phyloP scores from a whole-genome alignment of 2,329 filamentous ascomycete genomes.

The Ophiostoma quercus region DNA sequence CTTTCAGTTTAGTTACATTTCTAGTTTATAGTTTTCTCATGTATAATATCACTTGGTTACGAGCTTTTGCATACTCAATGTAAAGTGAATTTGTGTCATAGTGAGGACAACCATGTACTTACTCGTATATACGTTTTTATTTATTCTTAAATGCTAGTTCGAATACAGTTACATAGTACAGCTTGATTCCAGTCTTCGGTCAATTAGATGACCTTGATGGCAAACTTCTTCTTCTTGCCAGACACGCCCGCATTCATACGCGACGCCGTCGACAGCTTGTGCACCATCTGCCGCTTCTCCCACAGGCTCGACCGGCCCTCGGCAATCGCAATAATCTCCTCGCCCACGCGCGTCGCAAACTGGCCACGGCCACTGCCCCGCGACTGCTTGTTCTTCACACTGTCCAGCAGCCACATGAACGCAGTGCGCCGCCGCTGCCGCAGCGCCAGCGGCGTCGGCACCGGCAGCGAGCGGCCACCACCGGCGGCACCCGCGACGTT shows the following conservation, averaged over 20 bases:
- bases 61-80: background rate
- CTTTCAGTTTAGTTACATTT: background rate
- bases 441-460: conserved; percentile 70
- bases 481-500: conserved; percentile 72
- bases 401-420: conserved; percentile 82
- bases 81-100: too few relatives aligned
- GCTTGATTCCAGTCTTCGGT: too few relatives aligned
- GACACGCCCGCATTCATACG: conserved; percentile 58
- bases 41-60: background rate
- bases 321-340: conserved; percentile 80
- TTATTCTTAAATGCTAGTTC: background rate
- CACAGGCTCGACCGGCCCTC: conserved; percentile 80
- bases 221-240: background rate
- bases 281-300: conserved; percentile 71
- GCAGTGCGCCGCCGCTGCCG: conserved; percentile 73
- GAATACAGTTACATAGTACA: background rate
- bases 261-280: conserved; percentile 73
- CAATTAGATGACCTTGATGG: background rate
- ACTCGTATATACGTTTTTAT: too few relatives aligned
- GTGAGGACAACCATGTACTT: too few relatives aligned
- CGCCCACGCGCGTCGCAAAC: conserved; percentile 72
- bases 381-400: conserved; percentile 72
- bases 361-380: conserved; percentile 64
- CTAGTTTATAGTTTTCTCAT: conserved; percentile 7
- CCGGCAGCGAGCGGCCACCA: conserved; percentile 76